phyloP scores from a whole-genome alignment of 805 yeast genomes.

The Metschnikowia sp. region DNA sequence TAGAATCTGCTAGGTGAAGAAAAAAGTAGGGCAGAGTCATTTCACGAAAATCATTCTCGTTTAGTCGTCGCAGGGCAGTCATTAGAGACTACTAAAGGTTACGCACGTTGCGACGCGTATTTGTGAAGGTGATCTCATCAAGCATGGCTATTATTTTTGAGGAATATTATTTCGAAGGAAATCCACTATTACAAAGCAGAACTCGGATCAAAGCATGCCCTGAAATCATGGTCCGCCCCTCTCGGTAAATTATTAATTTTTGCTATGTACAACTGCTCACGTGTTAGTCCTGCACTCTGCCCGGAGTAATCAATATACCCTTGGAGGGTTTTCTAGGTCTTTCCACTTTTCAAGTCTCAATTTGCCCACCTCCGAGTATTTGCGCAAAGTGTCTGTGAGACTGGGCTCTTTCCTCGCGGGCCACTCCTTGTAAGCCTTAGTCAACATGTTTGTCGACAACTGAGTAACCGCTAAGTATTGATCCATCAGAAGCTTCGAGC shows the following conservation, averaged over 20 bases:
- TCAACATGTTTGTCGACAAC: slow-evolving; percentile 11
- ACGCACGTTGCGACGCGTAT: no score
- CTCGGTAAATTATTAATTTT: not conserved
- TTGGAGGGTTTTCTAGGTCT: slow-evolving; percentile 21
- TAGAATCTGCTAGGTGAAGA: no score
- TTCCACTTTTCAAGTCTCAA: slow-evolving; percentile 26
- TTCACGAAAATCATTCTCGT: no score
- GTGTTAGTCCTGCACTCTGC: not conserved
- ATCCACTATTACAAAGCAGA: no score
- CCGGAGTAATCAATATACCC: slow-evolving; percentile 12
- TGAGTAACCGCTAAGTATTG: slow-evolving; percentile 14
- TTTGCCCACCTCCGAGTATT: slow-evolving; percentile 27
- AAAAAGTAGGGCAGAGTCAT: no score
- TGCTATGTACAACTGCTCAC: not conserved
- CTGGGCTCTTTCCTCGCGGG: slow-evolving; percentile 5
- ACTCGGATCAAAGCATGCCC: no score
- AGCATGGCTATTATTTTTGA: no score
- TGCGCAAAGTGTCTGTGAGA: slow-evolving; percentile 16
- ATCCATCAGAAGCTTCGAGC: slow-evolving; percentile 3
- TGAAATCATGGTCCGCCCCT: not conserved
- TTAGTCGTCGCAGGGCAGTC: no score
- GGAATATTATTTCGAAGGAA: no score
- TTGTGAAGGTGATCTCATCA: no score
- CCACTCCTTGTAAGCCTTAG: slow-evolving; percentile 12
- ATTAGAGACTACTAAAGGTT: no score